Evolutionary conservation across 306 rosid genomes (phyloP).

Genomic region (Geum urbanum): DNA sequence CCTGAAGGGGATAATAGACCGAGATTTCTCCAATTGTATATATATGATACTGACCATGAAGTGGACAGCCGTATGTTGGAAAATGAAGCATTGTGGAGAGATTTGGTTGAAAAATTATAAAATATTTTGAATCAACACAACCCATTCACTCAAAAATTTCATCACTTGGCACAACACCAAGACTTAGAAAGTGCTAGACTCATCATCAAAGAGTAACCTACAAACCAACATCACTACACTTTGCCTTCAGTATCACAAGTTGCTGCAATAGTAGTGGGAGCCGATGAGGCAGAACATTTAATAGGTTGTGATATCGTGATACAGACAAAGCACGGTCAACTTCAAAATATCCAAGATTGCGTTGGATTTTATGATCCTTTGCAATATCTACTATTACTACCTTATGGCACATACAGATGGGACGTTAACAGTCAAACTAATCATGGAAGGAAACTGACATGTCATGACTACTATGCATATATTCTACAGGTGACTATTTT

Average conservation of each 20-base stretch:
- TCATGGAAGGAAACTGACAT: neutral
- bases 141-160: neutral
- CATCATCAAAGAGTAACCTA: neutral
- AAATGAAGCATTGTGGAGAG: neutral
- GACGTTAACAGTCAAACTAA: neutral
- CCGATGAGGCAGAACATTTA: neutral
- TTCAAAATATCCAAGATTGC: neutral
- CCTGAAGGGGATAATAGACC: neutral
- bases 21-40: neutral
- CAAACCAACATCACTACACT: neutral
- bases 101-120: neutral
- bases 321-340: too few species aligned
- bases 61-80: neutral
- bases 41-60: conserved; percentile 3
- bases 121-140: neutral
- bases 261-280: neutral
- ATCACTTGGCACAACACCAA: neutral
- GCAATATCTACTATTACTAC: neutral
- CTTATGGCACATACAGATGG: conserved; percentile 1
- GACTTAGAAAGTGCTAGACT: neutral
- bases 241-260: neutral
- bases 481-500: neutral
- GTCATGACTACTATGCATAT: neutral
- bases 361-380: neutral
- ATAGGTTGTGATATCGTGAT: neutral